phyloP scores from a whole-genome alignment of 2,329 filamentous ascomycete genomes.

The Aspergillus terreus region DNA sequence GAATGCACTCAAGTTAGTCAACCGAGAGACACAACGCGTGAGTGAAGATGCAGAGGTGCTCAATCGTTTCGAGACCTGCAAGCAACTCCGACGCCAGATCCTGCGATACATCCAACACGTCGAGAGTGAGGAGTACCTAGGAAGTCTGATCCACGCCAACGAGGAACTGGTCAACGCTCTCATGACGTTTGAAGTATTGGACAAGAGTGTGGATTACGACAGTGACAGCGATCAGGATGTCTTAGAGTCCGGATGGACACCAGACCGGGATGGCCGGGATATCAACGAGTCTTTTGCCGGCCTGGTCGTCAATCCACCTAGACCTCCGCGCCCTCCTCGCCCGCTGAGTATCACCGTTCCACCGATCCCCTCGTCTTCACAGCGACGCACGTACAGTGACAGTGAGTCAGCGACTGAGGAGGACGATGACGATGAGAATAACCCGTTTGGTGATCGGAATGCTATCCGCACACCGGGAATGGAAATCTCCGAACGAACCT shows the following conservation, averaged over 20 bases:
- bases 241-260: constrained; percentile 26
- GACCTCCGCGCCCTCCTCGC: constrained; percentile 50
- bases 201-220: constrained; percentile 60
- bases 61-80: constrained; percentile 79
- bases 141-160: constrained; percentile 86
- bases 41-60: constrained; percentile 77
- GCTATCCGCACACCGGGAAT: constrained; percentile 43
- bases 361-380: constrained; percentile 23
- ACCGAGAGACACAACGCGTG: constrained; percentile 81
- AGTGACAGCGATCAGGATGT: constrained; percentile 62
- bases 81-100: constrained; percentile 76
- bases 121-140: constrained; percentile 87
- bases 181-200: constrained; percentile 91
- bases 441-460: constrained; percentile 83
- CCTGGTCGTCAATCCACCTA: constrained; percentile 32
- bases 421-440: constrained; percentile 72
- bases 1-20: constrained; percentile 85
- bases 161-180: constrained; percentile 91
- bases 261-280: constrained; percentile 20
- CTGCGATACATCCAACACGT: constrained; percentile 90
- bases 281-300: constrained; percentile 32
- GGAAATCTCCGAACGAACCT: constrained; percentile 31
- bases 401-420: constrained; percentile 51
- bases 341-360: constrained; percentile 53
- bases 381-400: constrained; percentile 44